These are phyloP conservation scores for Cladosporium sp. DNA, from an alignment of 2,329 filamentous ascomycete genomes.

Conservation along the genomic window DNA sequence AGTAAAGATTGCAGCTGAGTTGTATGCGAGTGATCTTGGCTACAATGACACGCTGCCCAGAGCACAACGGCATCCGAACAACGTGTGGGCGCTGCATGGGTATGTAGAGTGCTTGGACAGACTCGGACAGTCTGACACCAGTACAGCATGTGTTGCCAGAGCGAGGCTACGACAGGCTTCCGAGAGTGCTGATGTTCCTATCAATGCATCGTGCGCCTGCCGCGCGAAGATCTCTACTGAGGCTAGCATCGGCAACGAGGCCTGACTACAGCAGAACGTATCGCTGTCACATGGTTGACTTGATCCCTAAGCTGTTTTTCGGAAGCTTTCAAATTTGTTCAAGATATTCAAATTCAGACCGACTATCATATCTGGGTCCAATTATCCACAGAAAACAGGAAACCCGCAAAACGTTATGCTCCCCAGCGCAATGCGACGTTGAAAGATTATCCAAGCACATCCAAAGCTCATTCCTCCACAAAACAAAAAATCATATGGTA, in stretches of 20 bases:
- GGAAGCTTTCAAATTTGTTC: neutral
- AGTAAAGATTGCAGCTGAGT: slow-evolving; percentile 34
- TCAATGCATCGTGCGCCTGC: too few relatives aligned
- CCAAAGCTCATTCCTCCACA: neutral
- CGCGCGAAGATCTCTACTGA: neutral
- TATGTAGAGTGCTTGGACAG: slow-evolving; percentile 68
- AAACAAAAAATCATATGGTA: slow-evolving; percentile 2
- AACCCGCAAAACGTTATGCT: neutral
- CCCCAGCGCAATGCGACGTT: slow-evolving; percentile 2
- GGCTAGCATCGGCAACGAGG: too few relatives aligned
- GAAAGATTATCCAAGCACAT: neutral
- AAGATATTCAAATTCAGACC: neutral
- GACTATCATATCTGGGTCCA: neutral
- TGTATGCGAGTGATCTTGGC: slow-evolving; percentile 39
- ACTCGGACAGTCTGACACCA: neutral
- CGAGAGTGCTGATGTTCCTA: too few relatives aligned
- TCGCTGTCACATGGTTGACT: too few relatives aligned
- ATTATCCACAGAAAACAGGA: neutral
- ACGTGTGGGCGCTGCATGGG: slow-evolving; percentile 72
- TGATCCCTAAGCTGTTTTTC: too few relatives aligned
- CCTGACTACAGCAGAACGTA: too few relatives aligned
- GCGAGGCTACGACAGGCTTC: too few relatives aligned
- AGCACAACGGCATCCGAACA: slow-evolving; percentile 63
- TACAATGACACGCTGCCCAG: slow-evolving; percentile 49
- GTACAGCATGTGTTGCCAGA: too few relatives aligned